Conservation (phyloP, 768 basidiomycete genomes). For the Trametes punicea region DNA sequence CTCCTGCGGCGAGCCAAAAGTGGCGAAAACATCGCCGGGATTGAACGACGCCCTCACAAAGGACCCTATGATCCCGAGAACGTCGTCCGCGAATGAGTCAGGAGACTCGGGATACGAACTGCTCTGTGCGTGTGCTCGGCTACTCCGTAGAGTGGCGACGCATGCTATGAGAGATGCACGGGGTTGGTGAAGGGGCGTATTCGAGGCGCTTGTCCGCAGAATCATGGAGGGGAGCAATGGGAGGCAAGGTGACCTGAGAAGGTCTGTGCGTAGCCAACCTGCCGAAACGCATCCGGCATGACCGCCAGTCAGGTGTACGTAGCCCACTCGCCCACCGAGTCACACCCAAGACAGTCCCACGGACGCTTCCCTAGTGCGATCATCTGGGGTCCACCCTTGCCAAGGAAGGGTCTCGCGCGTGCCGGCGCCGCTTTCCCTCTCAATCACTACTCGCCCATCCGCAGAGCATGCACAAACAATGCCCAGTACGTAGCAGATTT, state of each 20-base stretch:
- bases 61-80: conserved; percentile 7
- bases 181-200: conserved; percentile 9
- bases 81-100: conserved; percentile 38
- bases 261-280: conserved; percentile 38
- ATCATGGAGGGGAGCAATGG: conserved; percentile 29
- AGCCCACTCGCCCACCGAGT: conserved; percentile 37
- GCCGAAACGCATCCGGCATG: background rate
- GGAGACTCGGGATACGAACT: conserved; percentile 39
- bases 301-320: conserved; percentile 34
- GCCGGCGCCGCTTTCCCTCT: conserved; percentile 50
- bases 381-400: conserved; percentile 16
- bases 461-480: conserved; percentile 7
- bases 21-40: conserved; percentile 51
- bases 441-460: conserved; percentile 1
- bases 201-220: conserved; percentile 10
- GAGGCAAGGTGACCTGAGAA: conserved; percentile 28
- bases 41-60: conserved; percentile 33
- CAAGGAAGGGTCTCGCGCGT: conserved; percentile 35
- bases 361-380: conserved; percentile 51
- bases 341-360: conserved; percentile 33
- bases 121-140: conserved; percentile 41
- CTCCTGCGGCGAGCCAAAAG: conserved; percentile 53
- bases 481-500: conserved; percentile 19
- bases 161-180: conserved; percentile 3
- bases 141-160: conserved; percentile 26